Percentiles rank a stretch among this genome's conserved stretches.
Evolutionary conservation across 176 grass and related monocot species (phyloP).

Genomic region (Carex scoparia): DNA sequence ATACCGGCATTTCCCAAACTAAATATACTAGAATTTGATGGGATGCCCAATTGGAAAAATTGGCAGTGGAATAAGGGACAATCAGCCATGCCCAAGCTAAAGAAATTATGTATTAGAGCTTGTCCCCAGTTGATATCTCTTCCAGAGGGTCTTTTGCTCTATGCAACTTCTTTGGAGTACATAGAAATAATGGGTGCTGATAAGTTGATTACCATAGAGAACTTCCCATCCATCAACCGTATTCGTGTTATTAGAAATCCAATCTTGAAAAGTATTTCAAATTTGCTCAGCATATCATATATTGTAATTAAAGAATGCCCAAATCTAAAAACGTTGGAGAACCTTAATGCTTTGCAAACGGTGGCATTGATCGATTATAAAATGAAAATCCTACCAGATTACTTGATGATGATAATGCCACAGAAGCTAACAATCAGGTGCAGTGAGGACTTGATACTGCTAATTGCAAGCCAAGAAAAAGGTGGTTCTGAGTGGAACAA

Average conservation of each 20-base stretch:
- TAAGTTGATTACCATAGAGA: neutral
- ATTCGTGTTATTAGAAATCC: neutral
- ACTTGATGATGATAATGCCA: neutral
- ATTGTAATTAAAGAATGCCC: neutral
- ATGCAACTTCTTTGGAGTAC: neutral
- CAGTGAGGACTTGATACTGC: neutral
- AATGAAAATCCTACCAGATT: neutral
- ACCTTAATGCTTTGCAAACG: neutral
- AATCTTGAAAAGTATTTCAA: neutral
- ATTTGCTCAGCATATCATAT: neutral
- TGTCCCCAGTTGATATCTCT: constrained; percentile 1
- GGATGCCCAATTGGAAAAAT: neutral
- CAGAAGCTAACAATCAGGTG: neutral
- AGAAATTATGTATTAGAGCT: neutral
- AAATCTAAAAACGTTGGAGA: neutral
- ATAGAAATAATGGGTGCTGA: neutral
- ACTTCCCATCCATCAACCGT: neutral
- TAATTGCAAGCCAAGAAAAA: neutral
- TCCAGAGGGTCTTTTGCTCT: neutral
- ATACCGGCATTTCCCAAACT: neutral
- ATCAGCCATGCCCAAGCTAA: neutral
- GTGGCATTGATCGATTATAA: neutral
- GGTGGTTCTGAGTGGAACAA: neutral
- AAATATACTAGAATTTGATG: neutral
- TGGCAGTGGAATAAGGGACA: neutral